Conservation (phyloP, 2,329 filamentous ascomycete species). For the Venturia effusa region DNA sequence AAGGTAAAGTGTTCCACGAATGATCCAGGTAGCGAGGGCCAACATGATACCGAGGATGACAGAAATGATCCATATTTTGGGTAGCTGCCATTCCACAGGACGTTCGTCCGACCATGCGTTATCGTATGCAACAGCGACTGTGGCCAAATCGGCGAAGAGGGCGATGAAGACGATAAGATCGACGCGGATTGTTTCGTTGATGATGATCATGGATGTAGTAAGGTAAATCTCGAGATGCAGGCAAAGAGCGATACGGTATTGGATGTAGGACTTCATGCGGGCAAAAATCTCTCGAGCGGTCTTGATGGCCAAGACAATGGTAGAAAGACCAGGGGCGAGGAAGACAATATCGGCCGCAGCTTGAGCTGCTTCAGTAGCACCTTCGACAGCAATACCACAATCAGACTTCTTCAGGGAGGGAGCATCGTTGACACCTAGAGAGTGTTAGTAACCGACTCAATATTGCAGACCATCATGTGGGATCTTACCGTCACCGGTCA, state of each 20-base stretch:
- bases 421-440: conserved; percentile 54
- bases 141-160: conserved; percentile 68
- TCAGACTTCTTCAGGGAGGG: conserved; percentile 65
- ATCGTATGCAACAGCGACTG: conserved; percentile 68
- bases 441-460: conserved; percentile 13
- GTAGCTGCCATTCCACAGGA: conserved; percentile 70
- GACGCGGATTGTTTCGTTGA: conserved; percentile 63
- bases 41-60: conserved; percentile 58
- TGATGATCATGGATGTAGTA: conserved; percentile 67
- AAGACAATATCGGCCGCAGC: conserved; percentile 65
- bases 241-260: conserved; percentile 67
- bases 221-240: conserved; percentile 67
- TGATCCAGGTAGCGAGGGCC: conserved; percentile 60
- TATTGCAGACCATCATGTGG: neutral
- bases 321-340: conserved; percentile 60
- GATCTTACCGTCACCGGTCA: conserved; percentile 56
- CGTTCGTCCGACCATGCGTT: conserved; percentile 66
- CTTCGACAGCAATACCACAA: conserved; percentile 64
- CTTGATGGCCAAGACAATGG: conserved; percentile 64
- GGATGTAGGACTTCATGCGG: conserved; percentile 68
- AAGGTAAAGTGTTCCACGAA: conserved; percentile 60
- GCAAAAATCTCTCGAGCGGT: conserved; percentile 66
- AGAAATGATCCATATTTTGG: conserved; percentile 72
- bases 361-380: conserved; percentile 61
- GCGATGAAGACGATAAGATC: conserved; percentile 72